Conservation (phyloP, 768 basidiomycete genomes). For the Lepiota venenata region DNA sequence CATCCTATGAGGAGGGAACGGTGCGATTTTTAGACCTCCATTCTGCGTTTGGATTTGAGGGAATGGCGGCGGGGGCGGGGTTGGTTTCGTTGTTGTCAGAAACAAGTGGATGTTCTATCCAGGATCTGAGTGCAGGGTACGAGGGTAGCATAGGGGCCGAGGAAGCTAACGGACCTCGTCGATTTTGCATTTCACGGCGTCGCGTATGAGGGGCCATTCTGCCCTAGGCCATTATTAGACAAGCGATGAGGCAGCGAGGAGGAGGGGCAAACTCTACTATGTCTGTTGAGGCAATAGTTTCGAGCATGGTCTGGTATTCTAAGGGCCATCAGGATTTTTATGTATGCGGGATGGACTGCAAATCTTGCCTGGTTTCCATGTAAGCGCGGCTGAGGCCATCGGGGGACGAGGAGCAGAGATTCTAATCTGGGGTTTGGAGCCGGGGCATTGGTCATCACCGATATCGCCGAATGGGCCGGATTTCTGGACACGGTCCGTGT, state of each 20-base stretch:
- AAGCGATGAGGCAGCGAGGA: constrained; percentile 7
- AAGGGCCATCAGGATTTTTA: constrained; percentile 9
- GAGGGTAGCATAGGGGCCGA: constrained; percentile 9
- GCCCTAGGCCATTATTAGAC: constrained; percentile 33
- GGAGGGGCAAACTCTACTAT: constrained; percentile 47
- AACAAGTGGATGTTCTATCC: constrained; percentile 49
- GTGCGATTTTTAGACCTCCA: constrained; percentile 68
- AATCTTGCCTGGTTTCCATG: constrained; percentile 12
- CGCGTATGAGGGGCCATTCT: constrained; percentile 69
- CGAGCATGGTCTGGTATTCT: constrained; percentile 60
- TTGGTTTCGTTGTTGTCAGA: constrained; percentile 35
- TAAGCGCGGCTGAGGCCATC: constrained; percentile 7
- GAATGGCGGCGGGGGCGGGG: constrained; percentile 36
- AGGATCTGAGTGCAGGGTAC: constrained; percentile 8
- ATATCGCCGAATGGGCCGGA: no score
- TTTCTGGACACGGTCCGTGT: no score
- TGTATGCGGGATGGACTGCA: background rate
- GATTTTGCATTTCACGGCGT: constrained; percentile 71
- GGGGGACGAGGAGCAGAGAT: background rate
- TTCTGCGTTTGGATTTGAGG: constrained; percentile 38
- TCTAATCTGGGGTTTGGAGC: background rate
- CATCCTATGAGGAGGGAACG: constrained; percentile 62
- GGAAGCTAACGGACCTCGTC: constrained; percentile 45
- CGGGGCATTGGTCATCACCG: no score
- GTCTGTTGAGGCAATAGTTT: constrained; percentile 65